phyloP scores from a whole-genome alignment of 257 asterid genomes.

The Coffea canephora region DNA sequence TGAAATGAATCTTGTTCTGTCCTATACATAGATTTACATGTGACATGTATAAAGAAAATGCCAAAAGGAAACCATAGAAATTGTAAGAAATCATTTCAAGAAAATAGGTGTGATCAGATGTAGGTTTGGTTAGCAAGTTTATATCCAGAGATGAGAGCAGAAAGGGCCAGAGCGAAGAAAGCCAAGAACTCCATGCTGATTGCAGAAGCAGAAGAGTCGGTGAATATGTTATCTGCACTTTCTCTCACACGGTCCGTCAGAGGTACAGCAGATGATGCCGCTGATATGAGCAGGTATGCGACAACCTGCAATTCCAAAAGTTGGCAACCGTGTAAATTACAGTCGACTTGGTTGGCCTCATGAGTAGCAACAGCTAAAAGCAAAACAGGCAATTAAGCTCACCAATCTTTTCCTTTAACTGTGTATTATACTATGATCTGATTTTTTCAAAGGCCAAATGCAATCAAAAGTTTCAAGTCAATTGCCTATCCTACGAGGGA shows the following conservation, averaged over 20 bases:
- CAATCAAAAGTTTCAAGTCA: too few species aligned
- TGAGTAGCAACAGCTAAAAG: neutral
- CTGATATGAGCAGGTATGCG: conserved; percentile 77
- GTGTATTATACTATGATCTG: too few species aligned
- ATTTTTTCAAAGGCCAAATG: too few species aligned
- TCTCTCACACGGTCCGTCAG: conserved; percentile 73
- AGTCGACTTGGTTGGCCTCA: neutral
- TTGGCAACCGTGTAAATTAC: neutral
- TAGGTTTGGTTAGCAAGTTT: conserved; percentile 71
- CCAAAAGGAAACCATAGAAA: conserved; percentile 22
- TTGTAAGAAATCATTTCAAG: conserved; percentile 10
- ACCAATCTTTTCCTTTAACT: too few species aligned
- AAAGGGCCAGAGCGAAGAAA: conserved; percentile 61
- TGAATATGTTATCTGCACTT: conserved; percentile 75
- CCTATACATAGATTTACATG: conserved; percentile 9
- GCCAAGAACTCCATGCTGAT: conserved; percentile 83
- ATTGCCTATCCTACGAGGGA: too few species aligned
- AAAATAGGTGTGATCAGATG: conserved; percentile 41
- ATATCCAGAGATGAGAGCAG: conserved; percentile 80
- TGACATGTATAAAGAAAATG: conserved; percentile 3
- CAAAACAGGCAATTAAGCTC: neutral
- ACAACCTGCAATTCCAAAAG: conserved; percentile 45
- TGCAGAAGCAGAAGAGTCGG: conserved; percentile 85
- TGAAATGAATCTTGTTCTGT: neutral
- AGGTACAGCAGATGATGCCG: conserved; percentile 93